These are phyloP conservation scores for Phytophthora cactorum DNA, from an alignment of 352 stramenopile genomes.

Conservation along the genomic window DNA sequence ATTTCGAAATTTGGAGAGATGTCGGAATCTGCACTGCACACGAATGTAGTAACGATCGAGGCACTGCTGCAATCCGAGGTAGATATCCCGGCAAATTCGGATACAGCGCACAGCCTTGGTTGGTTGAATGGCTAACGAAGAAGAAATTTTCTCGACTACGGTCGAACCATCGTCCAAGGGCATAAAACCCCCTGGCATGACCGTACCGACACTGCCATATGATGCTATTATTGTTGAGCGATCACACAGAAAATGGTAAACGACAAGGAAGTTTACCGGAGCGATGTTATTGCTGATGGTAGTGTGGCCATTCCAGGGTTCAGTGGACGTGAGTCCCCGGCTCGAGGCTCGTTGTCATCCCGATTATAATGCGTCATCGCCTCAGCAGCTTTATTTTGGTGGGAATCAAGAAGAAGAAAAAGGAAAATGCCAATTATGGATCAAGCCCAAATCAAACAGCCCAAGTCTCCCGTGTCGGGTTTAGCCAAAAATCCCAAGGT, in stretches of 20 bases:
- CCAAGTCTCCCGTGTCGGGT: background rate
- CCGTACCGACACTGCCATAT: background rate
- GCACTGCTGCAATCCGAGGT: background rate
- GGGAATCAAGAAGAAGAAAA: no score
- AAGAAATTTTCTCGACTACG: background rate
- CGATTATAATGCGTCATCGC: background rate
- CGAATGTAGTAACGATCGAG: background rate
- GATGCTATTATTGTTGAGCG: background rate
- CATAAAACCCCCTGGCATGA: background rate
- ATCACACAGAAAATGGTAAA: background rate
- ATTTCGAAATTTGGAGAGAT: background rate
- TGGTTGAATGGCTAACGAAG: background rate
- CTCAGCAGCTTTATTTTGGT: background rate
- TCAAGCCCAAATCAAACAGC: background rate
- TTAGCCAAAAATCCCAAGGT: background rate
- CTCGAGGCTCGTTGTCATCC: background rate
- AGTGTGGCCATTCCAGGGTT: background rate
- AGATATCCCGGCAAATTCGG: background rate
- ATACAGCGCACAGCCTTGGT: background rate
- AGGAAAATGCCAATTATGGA: no score
- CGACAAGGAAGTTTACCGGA: background rate
- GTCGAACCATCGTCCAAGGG: background rate
- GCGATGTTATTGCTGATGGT: background rate
- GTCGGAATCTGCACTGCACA: background rate
- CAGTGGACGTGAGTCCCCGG: background rate